phyloP scores from a whole-genome alignment of 495 filamentous ascomycete species.

The Usnea hakonensis region DNA sequence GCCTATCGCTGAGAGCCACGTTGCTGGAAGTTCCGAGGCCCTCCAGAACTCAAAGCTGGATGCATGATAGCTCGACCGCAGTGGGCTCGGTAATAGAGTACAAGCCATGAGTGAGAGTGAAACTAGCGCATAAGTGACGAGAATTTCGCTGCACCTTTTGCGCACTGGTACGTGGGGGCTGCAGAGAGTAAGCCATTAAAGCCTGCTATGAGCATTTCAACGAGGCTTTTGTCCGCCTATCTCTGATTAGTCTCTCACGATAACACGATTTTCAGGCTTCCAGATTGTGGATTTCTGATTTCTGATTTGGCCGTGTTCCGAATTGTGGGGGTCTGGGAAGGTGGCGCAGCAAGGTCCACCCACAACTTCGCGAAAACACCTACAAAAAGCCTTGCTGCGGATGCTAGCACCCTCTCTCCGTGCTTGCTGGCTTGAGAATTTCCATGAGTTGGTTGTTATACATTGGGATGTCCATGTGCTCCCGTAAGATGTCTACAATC shows the following conservation, averaged over 20 bases:
- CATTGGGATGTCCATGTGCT: neutral
- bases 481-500: neutral
- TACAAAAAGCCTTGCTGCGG: constrained; percentile 1
- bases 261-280: neutral
- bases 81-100: neutral
- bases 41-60: neutral
- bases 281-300: neutral
- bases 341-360: neutral
- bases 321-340: neutral
- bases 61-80: neutral
- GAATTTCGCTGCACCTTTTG: neutral
- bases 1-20: neutral
- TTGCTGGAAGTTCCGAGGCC: neutral
- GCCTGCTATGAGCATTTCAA: neutral
- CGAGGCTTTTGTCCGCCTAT: constrained; percentile 1
- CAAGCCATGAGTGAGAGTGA: neutral
- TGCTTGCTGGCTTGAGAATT: neutral
- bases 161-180: neutral
- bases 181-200: neutral
- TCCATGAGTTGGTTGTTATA: neutral
- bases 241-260: neutral
- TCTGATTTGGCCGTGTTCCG: neutral
- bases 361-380: neutral
- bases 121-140: neutral
- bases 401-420: neutral